Percentiles rank a stretch among this genome's conserved stretches.
Evolutionary conservation across 176 grass and related monocot species (phyloP).

Genomic region (Aegilops sharonensis): DNA sequence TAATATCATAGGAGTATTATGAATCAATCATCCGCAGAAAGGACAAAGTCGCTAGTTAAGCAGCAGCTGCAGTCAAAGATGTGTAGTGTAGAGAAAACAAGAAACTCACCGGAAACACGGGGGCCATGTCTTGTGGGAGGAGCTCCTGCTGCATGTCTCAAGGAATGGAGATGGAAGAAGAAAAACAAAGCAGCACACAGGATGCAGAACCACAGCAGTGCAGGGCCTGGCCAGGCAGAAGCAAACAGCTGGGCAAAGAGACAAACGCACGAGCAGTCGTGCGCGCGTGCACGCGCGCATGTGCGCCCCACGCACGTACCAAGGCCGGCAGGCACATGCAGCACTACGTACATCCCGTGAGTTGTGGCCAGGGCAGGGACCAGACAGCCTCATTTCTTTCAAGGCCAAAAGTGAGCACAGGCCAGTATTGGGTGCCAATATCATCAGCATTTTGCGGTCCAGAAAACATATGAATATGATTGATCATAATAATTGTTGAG

Average conservation of each 20-base stretch:
- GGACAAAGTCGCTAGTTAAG: slow-evolving; percentile 39
- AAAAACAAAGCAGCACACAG: slow-evolving; percentile 8
- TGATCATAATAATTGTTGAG: neutral
- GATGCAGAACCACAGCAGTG: neutral
- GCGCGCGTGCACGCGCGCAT: neutral
- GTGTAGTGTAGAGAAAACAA: slow-evolving; percentile 2
- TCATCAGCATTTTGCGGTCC: neutral
- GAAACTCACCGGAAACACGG: slow-evolving; percentile 30
- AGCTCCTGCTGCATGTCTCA: slow-evolving; percentile 27
- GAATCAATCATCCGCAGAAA: slow-evolving; percentile 13
- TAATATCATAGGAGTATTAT: slow-evolving; percentile 3
- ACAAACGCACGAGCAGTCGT: slow-evolving; percentile 24
- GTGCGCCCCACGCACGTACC: slow-evolving; percentile 4
- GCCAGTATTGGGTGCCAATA: neutral
- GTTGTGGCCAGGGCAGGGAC: slow-evolving; percentile 9
- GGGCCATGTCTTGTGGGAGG: slow-evolving; percentile 40
- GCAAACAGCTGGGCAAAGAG: slow-evolving; percentile 25
- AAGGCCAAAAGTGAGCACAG: neutral
- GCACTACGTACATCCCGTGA: neutral
- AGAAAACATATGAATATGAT: neutral
- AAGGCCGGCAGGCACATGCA: slow-evolving; percentile 32
- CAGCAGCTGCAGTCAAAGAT: slow-evolving; percentile 26
- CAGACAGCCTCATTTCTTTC: neutral
- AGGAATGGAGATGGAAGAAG: slow-evolving; percentile 4
- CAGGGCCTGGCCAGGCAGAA: slow-evolving; percentile 17